Evolutionary conservation across 345 rosid genomes (phyloP).

Genomic region (Streptanthus diversifolius): DNA sequence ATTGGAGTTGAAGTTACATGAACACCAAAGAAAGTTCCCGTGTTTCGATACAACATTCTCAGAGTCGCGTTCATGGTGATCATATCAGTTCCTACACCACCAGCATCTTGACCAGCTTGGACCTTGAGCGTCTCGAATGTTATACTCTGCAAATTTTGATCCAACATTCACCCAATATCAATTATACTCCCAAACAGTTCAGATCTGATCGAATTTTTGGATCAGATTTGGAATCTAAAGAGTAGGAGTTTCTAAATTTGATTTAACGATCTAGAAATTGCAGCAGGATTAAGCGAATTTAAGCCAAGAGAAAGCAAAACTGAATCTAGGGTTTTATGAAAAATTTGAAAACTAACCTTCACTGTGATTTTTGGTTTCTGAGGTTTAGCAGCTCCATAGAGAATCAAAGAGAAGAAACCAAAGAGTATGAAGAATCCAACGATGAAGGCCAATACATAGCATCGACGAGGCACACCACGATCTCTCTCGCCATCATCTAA

Average conservation of each 20-base stretch:
- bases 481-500: constrained; percentile 74
- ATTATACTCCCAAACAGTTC: background rate
- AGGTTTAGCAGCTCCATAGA: constrained; percentile 83
- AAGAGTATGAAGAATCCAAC: constrained; percentile 82
- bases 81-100: constrained; percentile 92
- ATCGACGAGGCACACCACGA: constrained; percentile 71
- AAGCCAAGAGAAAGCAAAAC: background rate
- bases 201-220: background rate
- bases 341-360: constrained; percentile 56
- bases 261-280: background rate
- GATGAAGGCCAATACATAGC: constrained; percentile 72
- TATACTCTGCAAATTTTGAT: constrained; percentile 52
- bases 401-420: constrained; percentile 74
- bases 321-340: background rate
- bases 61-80: constrained; percentile 74
- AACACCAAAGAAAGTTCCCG: constrained; percentile 91
- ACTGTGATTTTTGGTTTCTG: constrained; percentile 85
- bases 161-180: background rate
- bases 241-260: background rate
- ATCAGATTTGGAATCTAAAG: background rate
- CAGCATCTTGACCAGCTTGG: constrained; percentile 90
- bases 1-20: constrained; percentile 76
- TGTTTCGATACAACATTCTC: constrained; percentile 71
- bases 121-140: constrained; percentile 66
- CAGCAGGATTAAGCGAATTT: background rate